phyloP scores from a whole-genome alignment of 2,329 filamentous ascomycete species.

The Aspergillus puulaauensis region DNA sequence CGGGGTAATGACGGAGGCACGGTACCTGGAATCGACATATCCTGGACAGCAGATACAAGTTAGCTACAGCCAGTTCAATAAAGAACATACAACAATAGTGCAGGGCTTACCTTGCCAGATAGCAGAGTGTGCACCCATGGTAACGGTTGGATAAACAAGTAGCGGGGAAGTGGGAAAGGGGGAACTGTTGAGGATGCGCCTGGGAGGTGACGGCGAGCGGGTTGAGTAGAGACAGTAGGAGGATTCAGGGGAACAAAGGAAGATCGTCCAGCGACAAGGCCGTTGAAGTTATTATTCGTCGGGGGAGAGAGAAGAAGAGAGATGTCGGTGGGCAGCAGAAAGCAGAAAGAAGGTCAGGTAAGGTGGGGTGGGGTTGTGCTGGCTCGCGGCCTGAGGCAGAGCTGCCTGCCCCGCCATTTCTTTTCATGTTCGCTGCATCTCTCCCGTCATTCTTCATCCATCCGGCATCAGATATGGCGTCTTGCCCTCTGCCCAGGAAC shows the following conservation, averaged over 20 bases:
- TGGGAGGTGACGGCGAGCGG: background rate
- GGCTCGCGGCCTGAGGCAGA: conserved; percentile 6
- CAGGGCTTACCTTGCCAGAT: conserved; percentile 35
- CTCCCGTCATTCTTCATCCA: conserved; percentile 1
- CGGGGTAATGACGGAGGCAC: conserved; percentile 12
- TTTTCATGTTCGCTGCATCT: background rate
- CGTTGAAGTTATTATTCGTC: conserved; percentile 11
- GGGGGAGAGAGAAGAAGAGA: conserved; percentile 10
- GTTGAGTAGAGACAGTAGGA: conserved; percentile 6
- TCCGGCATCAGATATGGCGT: background rate
- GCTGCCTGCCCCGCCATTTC: conserved; percentile 12
- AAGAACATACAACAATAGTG: background rate
- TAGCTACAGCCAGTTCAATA: background rate
- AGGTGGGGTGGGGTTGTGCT: conserved; percentile 23
- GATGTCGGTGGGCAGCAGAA: conserved; percentile 8
- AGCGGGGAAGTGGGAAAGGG: conserved; percentile 13
- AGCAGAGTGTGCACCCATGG: conserved; percentile 38
- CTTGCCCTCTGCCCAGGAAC: background rate
- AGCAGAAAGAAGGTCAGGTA: conserved; percentile 16
- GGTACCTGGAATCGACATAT: conserved; percentile 64
- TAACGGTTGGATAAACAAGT: conserved; percentile 23
- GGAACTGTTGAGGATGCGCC: conserved; percentile 1
- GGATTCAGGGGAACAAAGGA: background rate
- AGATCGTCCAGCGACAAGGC: conserved; percentile 8
- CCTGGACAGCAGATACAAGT: conserved; percentile 35